These are phyloP conservation scores for Fusarium pilosicola DNA, from an alignment of 2,329 filamentous ascomycete species.

Conservation along the genomic window DNA sequence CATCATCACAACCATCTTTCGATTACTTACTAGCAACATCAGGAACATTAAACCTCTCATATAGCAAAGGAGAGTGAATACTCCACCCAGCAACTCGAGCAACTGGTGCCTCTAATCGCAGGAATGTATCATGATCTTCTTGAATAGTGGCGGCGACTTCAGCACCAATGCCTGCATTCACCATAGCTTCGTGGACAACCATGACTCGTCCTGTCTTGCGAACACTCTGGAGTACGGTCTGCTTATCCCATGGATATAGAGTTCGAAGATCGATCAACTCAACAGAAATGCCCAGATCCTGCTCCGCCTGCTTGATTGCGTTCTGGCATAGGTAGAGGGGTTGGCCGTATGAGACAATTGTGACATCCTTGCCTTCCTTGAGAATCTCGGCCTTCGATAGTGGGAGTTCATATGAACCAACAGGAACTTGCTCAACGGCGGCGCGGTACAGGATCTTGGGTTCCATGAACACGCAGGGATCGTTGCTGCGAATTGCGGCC, in stretches of 20 bases:
- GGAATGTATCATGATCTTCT: slow-evolving; percentile 78
- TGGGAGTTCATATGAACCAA: slow-evolving; percentile 82
- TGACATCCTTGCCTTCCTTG: slow-evolving; percentile 82
- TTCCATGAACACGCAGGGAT: slow-evolving; percentile 93
- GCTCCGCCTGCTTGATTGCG: slow-evolving; percentile 78
- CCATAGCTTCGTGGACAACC: slow-evolving; percentile 92
- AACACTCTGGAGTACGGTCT: slow-evolving; percentile 82
- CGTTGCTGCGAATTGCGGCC: slow-evolving; percentile 79
- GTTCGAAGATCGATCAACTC: slow-evolving; percentile 91
- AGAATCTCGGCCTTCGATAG: slow-evolving; percentile 87
- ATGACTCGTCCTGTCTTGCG: slow-evolving; percentile 87
- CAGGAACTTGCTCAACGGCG: slow-evolving; percentile 89
- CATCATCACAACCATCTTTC: neutral
- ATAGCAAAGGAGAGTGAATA: slow-evolving; percentile 82
- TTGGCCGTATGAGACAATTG: slow-evolving; percentile 88
- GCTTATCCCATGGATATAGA: slow-evolving; percentile 90
- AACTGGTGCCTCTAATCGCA: slow-evolving; percentile 86
- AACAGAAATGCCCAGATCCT: slow-evolving; percentile 78
- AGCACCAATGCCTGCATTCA: slow-evolving; percentile 88
- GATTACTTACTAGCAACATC: slow-evolving; percentile 82
- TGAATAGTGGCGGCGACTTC: slow-evolving; percentile 91
- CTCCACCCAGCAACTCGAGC: slow-evolving; percentile 89
- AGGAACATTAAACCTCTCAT: slow-evolving; percentile 83
- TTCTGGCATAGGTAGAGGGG: slow-evolving; percentile 85
- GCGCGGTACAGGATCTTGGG: slow-evolving; percentile 93